Base-by-base conservation (phyloP, 2,329 filamentous ascomycete species). In the Colletotrichum sp. region DNA sequence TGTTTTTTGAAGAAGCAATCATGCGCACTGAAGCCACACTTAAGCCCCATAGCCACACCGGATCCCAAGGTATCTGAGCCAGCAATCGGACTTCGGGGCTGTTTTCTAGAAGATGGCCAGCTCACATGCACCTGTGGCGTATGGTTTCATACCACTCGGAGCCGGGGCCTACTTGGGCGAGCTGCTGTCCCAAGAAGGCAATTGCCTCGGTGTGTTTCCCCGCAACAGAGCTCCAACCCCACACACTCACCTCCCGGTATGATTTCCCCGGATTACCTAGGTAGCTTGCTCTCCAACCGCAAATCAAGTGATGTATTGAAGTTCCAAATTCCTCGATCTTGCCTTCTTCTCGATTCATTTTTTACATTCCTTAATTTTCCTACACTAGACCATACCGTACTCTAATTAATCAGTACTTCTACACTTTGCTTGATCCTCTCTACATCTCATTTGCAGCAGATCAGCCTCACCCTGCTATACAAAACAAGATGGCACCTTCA, bases 401-500 rank as follows among this genome's bases (percentile, higher is more conserved):
- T 64, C 7, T 24, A 39, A 26, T 43, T 43, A 21, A 43, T 7
- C 28, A 66, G 6, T 43, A 21, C 15, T 10, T 63, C 28, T 28
- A 9, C n/a, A 15, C 30, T 21, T n/a, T 39, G 15, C 61, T 32
- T 30, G 16, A 52, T 21, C 13, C 12, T 65, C 21, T n/a, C 18
- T 48, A 48, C 39, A 30, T 21, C 30, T 21, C 36, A 68, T 32
- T 24, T 36, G 28, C 18, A 24, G 48, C 8, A 57, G 21, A 30
- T n/a, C 43, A 43, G 10, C 18, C 24, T 52, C 32, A 63, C 61
- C 21, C 9, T 57, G 28, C 6, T 39, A 60, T 3, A 13, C 36
- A 30, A 64, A 24, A 16, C 48, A 82, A 68, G 43, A 89, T 89
- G 86, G 82, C 86, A 71, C 79, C 85, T 24, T 73, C 82, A 63